Evolutionary conservation across 208 protist species (phyloP).

Genomic region (Borovskyia barvae): DNA sequence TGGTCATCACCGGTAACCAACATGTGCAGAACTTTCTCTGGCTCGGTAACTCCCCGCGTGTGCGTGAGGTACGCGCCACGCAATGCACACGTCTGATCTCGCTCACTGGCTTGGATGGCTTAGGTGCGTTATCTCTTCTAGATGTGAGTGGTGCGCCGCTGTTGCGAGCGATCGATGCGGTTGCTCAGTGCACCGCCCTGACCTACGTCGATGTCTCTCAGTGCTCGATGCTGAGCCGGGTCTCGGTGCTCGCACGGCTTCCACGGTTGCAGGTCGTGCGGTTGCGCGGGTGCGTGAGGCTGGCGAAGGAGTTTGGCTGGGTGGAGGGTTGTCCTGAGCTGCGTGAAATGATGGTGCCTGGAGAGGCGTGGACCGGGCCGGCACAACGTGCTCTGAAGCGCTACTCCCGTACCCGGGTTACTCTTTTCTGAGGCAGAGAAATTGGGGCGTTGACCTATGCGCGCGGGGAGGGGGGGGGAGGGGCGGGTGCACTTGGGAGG

Average conservation of each 20-base stretch:
- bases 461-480: too few species aligned
- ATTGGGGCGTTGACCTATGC: too few species aligned
- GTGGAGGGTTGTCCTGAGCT: conserved; percentile 2
- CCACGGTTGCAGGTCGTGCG: background rate
- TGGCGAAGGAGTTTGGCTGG: conserved; percentile 14
- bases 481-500: too few species aligned
- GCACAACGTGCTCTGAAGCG: background rate
- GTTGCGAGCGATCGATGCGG: background rate
- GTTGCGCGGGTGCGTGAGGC: conserved; percentile 6
- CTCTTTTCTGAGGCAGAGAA: too few species aligned
- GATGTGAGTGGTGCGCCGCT: conserved; percentile 4
- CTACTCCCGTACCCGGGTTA: too few species aligned
- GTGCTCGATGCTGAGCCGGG: background rate
- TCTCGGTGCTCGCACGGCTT: conserved; percentile 1
- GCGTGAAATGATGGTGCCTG: conserved; percentile 7
- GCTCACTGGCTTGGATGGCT: conserved; percentile 3
- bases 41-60: conserved; percentile 5
- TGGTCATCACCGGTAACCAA: conserved; percentile 7
- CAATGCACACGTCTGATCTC: conserved; percentile 19
- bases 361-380: background rate
- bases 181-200: background rate
- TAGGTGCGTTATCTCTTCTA: conserved; percentile 1
- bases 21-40: conserved; percentile 19
- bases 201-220: conserved; percentile 18
- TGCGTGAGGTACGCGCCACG: conserved; percentile 19